Percentiles rank a stretch among this genome's conserved stretches.
Conservation (phyloP, 1,284 basidiomycete genomes). For the Cutaneotrichosporon mucoides region DNA sequence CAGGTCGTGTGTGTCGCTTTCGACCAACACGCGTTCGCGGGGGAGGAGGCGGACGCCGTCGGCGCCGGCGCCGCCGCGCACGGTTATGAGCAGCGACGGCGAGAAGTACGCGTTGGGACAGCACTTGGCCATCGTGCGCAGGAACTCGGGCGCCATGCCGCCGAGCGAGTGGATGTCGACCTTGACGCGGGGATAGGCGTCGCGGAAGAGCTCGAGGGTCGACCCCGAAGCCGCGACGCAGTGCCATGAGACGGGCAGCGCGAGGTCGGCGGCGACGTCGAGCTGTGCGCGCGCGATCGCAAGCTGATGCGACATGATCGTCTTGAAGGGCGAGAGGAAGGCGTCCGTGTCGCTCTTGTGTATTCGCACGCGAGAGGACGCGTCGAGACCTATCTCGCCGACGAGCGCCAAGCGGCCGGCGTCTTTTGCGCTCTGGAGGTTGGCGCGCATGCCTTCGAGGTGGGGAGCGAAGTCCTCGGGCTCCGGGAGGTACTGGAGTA, state of each 20-base stretch:
- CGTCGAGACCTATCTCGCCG: conserved; percentile 53
- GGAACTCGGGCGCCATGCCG: conserved; percentile 22
- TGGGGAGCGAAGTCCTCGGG: conserved; percentile 32
- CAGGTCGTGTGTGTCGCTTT: conserved; percentile 48
- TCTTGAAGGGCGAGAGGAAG: conserved; percentile 47
- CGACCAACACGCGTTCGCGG: conserved; percentile 46
- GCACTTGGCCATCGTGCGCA: conserved; percentile 22
- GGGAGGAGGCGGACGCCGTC: conserved; percentile 40
- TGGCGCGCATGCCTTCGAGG: conserved; percentile 21
- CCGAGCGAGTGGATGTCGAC: conserved; percentile 50
- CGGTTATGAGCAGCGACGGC: conserved; percentile 50
- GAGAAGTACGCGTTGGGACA: conserved; percentile 50
- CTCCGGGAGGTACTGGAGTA: conserved; percentile 39
- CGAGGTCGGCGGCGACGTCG: conserved; percentile 47
- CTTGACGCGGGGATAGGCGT: conserved; percentile 38
- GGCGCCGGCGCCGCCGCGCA: conserved; percentile 37
- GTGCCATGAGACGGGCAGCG: conserved; percentile 49
- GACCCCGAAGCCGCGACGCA: conserved; percentile 48
- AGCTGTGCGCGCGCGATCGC: conserved; percentile 45
- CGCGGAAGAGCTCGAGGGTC: conserved; percentile 44
- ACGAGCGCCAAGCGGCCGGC: conserved; percentile 42
- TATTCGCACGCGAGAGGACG: conserved; percentile 30
- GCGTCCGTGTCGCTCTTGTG: background rate
- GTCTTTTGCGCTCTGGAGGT: conserved; percentile 20
- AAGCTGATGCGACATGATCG: conserved; percentile 48